Evolutionary conservation across 495 filamentous ascomycete genomes (phyloP).

Genomic region (Symbiotaphrina buchneri): DNA sequence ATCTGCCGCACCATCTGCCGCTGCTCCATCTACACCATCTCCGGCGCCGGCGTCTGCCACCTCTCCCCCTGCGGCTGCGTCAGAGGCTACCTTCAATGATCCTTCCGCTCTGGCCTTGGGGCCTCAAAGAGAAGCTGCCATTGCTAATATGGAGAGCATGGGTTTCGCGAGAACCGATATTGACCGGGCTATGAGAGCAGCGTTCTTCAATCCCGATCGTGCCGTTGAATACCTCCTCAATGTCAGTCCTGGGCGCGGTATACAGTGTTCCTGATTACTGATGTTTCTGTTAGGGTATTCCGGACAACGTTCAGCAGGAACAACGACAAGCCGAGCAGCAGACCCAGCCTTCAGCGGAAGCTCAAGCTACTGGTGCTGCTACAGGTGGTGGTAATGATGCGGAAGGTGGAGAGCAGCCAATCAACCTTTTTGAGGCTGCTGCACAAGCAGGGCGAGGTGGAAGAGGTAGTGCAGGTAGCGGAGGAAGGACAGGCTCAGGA

Average conservation of each 20-base stretch:
- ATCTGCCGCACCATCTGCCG: conserved; percentile 18
- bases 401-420: conserved; percentile 40
- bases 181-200: conserved; percentile 83
- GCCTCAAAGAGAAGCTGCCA: conserved; percentile 55
- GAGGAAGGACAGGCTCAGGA: conserved; percentile 13
- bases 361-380: conserved; percentile 10
- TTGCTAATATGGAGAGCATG: conserved; percentile 93
- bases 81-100: conserved; percentile 35
- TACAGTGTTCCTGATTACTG: conserved; percentile 5
- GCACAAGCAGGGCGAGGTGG: conserved; percentile 45
- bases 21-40: conserved; percentile 38
- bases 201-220: conserved; percentile 89
- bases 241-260: conserved; percentile 24
- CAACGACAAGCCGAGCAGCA: conserved; percentile 34
- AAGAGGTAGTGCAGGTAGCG: conserved; percentile 20
- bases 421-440: conserved; percentile 90
- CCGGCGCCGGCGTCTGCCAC: conserved; percentile 40
- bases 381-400: conserved; percentile 15
- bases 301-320: conserved; percentile 55
- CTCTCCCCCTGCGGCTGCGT: conserved; percentile 16
- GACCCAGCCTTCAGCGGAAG: too few species aligned
- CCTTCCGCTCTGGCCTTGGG: conserved; percentile 72
- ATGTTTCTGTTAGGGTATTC: conserved; percentile 50
- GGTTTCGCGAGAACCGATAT: conserved; percentile 74
- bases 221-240: conserved; percentile 88